Conservation (phyloP, 805 yeast species). For the Lachancea waltii region DNA sequence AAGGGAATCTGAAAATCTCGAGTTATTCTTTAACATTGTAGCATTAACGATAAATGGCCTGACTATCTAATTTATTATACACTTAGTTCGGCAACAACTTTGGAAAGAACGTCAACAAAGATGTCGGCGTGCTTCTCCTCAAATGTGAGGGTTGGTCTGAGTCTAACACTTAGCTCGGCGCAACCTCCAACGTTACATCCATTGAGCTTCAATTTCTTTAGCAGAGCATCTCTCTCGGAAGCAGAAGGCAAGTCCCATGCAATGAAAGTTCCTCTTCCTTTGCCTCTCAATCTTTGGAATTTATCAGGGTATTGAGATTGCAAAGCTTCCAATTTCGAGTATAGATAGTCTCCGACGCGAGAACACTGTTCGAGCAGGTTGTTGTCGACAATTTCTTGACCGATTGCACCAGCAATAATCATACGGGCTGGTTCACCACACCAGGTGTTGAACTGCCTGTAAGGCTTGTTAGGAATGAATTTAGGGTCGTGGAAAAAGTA, state of each 20-base stretch:
- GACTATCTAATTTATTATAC: no score
- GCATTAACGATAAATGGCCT: no score
- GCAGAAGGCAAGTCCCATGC: constrained; percentile 52
- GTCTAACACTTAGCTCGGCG: constrained; percentile 51
- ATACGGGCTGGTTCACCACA: constrained; percentile 71
- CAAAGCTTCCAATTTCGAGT: constrained; percentile 34
- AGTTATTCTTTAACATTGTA: no score
- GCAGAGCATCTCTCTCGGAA: constrained; percentile 41
- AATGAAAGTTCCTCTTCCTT: constrained; percentile 56
- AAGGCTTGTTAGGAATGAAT: constrained; percentile 54
- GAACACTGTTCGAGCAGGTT: constrained; percentile 44
- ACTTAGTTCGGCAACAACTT: constrained; percentile 27
- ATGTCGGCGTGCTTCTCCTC: constrained; percentile 57
- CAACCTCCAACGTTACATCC: constrained; percentile 69
- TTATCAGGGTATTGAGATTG: constrained; percentile 37
- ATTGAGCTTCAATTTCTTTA: constrained; percentile 39
- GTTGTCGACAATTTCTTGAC: constrained; percentile 45
- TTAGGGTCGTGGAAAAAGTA: constrained; percentile 56
- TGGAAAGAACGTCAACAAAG: constrained; percentile 38
- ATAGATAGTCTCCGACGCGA: constrained; percentile 50
- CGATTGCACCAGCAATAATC: constrained; percentile 54
- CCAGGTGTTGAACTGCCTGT: constrained; percentile 74
- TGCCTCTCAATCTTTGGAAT: constrained; percentile 52
- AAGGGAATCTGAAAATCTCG: no score
- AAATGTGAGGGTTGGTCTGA: constrained; percentile 60